Percentiles rank a stretch among this genome's conserved stretches.
These are phyloP conservation scores for Cyberlindnera euphorbiae DNA, from an alignment of 805 yeast genomes.

Conservation along the genomic window DNA sequence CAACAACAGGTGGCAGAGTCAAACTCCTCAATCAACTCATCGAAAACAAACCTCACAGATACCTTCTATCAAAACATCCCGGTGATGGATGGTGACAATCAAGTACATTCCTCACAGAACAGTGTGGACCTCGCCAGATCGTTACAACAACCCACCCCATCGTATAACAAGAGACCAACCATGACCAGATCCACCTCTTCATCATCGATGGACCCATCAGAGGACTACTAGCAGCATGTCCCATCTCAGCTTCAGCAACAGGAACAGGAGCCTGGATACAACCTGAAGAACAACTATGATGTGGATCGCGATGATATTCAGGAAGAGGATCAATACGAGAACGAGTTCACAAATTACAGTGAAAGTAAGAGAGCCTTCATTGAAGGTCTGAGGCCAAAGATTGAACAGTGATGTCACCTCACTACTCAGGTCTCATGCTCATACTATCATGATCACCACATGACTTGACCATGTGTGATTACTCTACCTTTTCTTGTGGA, in stretches of 20 bases:
- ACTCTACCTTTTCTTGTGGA: too few species aligned
- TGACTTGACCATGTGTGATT: background rate
- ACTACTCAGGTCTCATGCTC: background rate
- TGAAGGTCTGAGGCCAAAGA: constrained; percentile 36
- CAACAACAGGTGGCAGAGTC: constrained; percentile 15
- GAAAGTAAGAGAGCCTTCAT: constrained; percentile 38
- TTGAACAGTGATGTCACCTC: constrained; percentile 8
- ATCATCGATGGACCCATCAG: too few species aligned
- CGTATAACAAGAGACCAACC: constrained; percentile 17
- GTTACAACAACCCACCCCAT: constrained; percentile 24
- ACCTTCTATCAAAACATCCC: constrained; percentile 25
- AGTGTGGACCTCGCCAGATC: constrained; percentile 22
- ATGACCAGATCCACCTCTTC: constrained; percentile 11
- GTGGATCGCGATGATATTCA: constrained; percentile 29
- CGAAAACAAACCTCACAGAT: constrained; percentile 24
- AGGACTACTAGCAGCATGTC: too few species aligned
- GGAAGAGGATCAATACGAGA: constrained; percentile 42
- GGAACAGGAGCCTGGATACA: constrained; percentile 21
- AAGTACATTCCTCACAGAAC: constrained; percentile 8
- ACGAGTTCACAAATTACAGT: constrained; percentile 42
- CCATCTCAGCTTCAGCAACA: too few species aligned
- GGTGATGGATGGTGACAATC: constrained; percentile 16
- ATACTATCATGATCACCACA: background rate
- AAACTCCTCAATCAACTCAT: constrained; percentile 21
- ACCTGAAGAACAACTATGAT: constrained; percentile 31